A percentile compares a stretch with the other conserved stretches of the same genome.
phyloP scores from a whole-genome alignment of 129 eudicot genomes.

The Flaveria bidentis region DNA sequence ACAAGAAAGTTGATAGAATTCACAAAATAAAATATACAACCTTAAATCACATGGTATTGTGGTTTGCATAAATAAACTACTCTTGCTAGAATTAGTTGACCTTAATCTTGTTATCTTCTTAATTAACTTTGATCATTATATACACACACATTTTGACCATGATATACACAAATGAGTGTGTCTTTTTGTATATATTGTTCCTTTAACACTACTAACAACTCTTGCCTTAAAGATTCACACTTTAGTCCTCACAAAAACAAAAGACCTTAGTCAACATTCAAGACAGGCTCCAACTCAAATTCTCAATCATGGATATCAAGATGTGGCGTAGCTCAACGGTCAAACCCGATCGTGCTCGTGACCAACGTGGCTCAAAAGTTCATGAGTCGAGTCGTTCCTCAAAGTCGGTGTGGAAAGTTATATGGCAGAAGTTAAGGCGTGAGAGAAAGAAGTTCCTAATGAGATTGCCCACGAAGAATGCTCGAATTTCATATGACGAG shows the following conservation, averaged over 20 bases:
- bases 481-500: constrained; percentile 38
- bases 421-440: constrained; percentile 48
- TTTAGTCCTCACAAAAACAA: constrained; percentile 13
- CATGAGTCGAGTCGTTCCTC: constrained; percentile 31
- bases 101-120: constrained; percentile 30
- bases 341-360: constrained; percentile 22
- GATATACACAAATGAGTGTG: too few species aligned
- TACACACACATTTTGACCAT: constrained; percentile 13
- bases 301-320: constrained; percentile 33
- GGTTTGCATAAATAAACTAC: constrained; percentile 19
- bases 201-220: neutral
- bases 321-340: constrained; percentile 41
- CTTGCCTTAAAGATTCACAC: constrained; percentile 15
- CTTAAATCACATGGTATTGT: constrained; percentile 29
- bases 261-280: constrained; percentile 22
- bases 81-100: constrained; percentile 29
- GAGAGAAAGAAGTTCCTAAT: constrained; percentile 43
- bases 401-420: constrained; percentile 40
- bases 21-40: neutral
- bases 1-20: too few species aligned
- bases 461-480: constrained; percentile 33
- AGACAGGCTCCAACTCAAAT: constrained; percentile 16
- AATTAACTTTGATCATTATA: neutral
- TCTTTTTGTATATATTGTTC: neutral
- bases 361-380: neutral